These are phyloP conservation scores for Tolypocladium sp. DNA, from an alignment of 2,329 filamentous ascomycete genomes.

Conservation along the genomic window DNA sequence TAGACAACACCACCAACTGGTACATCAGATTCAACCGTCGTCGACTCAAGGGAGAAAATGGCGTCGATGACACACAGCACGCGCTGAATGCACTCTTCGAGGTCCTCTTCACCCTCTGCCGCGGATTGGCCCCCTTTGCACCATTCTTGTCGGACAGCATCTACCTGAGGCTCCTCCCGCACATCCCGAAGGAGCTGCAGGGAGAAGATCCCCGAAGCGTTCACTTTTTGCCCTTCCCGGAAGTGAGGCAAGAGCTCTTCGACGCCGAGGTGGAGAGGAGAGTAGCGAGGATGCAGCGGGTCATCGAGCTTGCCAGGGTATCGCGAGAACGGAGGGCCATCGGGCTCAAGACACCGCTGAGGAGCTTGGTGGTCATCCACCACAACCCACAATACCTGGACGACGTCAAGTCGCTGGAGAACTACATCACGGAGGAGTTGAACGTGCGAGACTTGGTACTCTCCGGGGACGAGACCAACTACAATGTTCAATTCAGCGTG, in stretches of 20 bases:
- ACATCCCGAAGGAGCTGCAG: constrained; percentile 64
- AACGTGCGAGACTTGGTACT: constrained; percentile 82
- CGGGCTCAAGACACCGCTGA: constrained; percentile 83
- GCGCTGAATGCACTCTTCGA: constrained; percentile 93
- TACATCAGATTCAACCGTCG: constrained; percentile 94
- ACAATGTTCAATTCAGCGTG: constrained; percentile 86
- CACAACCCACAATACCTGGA: constrained; percentile 73
- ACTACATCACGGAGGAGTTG: constrained; percentile 86
- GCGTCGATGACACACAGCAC: constrained; percentile 75
- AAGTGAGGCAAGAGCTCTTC: constrained; percentile 81
- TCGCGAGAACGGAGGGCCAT: constrained; percentile 79
- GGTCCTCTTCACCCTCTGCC: constrained; percentile 79
- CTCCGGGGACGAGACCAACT: constrained; percentile 78
- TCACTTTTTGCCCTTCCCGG: constrained; percentile 86
- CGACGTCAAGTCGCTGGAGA: constrained; percentile 75
- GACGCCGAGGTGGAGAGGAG: constrained; percentile 78
- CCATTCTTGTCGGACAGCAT: constrained; percentile 95
- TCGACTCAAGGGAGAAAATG: constrained; percentile 82
- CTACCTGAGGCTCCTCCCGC: constrained; percentile 72
- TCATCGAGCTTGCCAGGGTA: constrained; percentile 83
- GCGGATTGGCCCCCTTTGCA: constrained; percentile 86
- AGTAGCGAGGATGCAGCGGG: constrained; percentile 85
- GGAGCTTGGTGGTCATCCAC: constrained; percentile 83
- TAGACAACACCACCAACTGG: constrained; percentile 97
- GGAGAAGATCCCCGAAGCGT: constrained; percentile 74